Evolutionary conservation across 495 filamentous ascomycete genomes (phyloP).

Genomic region (Daldinia concentrica): DNA sequence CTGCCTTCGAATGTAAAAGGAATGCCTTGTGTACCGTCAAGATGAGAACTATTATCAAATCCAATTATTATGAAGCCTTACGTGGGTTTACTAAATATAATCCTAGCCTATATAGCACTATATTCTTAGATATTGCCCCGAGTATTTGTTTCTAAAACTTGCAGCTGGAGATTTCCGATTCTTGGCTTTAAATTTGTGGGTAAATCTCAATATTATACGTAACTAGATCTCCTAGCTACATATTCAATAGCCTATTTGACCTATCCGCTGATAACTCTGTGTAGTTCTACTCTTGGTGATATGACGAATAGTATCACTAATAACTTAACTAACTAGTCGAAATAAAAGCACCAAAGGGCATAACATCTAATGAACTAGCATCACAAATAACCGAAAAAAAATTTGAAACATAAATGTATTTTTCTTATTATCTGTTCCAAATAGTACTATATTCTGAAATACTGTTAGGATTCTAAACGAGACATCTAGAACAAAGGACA

Average conservation of each 20-base stretch:
- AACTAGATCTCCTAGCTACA: background rate
- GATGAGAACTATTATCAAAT: background rate
- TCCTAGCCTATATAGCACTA: background rate
- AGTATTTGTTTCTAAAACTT: background rate
- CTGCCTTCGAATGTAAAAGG: background rate
- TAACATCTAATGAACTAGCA: too few relatives aligned
- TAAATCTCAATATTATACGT: background rate
- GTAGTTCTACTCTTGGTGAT: background rate
- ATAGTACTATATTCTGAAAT: too few relatives aligned
- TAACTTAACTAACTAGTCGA: too few relatives aligned
- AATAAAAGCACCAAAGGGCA: too few relatives aligned
- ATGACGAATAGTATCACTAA: too few relatives aligned
- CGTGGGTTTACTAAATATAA: background rate
- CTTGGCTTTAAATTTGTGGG: background rate
- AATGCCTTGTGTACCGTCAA: background rate
- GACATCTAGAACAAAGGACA: too few relatives aligned
- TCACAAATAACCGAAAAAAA: too few relatives aligned
- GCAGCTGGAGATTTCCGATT: background rate
- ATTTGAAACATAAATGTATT: too few relatives aligned
- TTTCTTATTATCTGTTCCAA: too few relatives aligned
- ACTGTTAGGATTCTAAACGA: too few relatives aligned
- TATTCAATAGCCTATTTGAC: background rate
- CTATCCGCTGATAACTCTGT: background rate
- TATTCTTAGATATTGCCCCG: background rate
- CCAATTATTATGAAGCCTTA: background rate